Conservation (phyloP, 768 basidiomycete species). For the Cyclocybe aegerita region DNA sequence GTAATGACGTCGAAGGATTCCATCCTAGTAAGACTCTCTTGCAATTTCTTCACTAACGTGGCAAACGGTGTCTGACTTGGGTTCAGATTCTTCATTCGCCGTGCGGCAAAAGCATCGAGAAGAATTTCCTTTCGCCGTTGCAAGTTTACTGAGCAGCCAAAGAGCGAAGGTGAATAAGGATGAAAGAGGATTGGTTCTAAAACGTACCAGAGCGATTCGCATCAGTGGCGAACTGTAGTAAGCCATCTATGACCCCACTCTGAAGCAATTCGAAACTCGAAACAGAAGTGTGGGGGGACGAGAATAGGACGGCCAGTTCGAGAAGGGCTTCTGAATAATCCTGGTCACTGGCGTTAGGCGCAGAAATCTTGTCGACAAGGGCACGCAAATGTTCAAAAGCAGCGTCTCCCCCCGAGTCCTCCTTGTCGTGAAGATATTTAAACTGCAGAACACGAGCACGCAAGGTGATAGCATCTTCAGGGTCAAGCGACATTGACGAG, state of each 20-base stretch:
- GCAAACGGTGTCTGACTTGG: conserved; percentile 60
- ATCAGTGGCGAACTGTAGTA: conserved; percentile 81
- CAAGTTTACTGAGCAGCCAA: conserved; percentile 49
- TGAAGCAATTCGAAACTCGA: conserved; percentile 96
- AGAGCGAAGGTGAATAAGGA: not conserved
- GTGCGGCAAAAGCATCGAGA: conserved; percentile 71
- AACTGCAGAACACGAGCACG: conserved; percentile 90
- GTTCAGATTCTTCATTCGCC: conserved; percentile 42
- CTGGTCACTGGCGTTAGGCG: conserved; percentile 56
- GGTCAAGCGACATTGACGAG: conserved; percentile 68
- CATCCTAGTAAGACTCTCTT: conserved; percentile 93
- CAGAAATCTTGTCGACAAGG: conserved; percentile 65
- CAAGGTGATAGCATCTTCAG: conserved; percentile 88
- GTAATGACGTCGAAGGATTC: conserved; percentile 95
- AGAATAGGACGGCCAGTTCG: conserved; percentile 80
- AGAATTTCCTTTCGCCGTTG: conserved; percentile 74
- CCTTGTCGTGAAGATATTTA: conserved; percentile 66
- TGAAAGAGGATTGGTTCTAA: conserved; percentile 8
- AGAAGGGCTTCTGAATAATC: conserved; percentile 60
- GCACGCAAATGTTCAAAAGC: conserved; percentile 62
- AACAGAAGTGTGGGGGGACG: conserved; percentile 72
- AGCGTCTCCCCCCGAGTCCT: conserved; percentile 55
- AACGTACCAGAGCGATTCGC: conserved; percentile 56
- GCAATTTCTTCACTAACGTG: conserved; percentile 90
- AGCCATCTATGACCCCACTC: conserved; percentile 87